Percentiles rank a stretch among this genome's conserved stretches.
Evolutionary conservation across 305 asterid genomes (phyloP).

Genomic region (Fraxinus latifolia): DNA sequence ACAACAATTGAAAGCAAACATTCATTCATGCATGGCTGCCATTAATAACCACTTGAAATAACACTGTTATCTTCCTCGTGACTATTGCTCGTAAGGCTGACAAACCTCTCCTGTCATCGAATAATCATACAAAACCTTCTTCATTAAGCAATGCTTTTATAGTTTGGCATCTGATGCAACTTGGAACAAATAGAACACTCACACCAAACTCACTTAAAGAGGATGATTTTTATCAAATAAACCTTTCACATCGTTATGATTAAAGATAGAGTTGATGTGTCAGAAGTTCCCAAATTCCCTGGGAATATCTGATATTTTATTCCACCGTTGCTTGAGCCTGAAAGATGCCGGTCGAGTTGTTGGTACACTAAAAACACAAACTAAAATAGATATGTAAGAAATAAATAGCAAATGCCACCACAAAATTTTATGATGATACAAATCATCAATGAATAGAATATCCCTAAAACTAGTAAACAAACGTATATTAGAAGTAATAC

Average conservation of each 20-base stretch:
- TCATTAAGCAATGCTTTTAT: neutral
- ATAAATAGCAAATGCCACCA: neutral
- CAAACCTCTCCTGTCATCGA: neutral
- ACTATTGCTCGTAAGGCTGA: neutral
- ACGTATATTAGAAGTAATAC: slow-evolving; percentile 23
- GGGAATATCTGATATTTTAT: slow-evolving; percentile 17
- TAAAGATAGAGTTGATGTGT: slow-evolving; percentile 1
- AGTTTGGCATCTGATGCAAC: slow-evolving; percentile 37
- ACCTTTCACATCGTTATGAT: neutral
- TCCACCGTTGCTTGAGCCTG: slow-evolving; percentile 6
- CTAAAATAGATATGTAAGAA: neutral
- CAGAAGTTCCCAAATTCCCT: neutral
- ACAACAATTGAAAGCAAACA: neutral
- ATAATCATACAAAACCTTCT: neutral
- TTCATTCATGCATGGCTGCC: neutral
- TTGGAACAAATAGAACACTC: neutral
- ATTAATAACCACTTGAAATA: neutral
- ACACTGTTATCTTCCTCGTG: neutral
- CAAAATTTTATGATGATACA: slow-evolving; percentile 26
- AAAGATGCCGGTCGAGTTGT: neutral
- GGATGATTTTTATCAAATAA: slow-evolving; percentile 12
- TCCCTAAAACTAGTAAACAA: slow-evolving; percentile 13
- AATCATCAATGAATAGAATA: slow-evolving; percentile 23
- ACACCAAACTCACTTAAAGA: neutral
- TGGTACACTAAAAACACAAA: neutral